Base-by-base conservation (phyloP, 495 filamentous ascomycete species). In the Paragyromitra xinjiangensis region DNA sequence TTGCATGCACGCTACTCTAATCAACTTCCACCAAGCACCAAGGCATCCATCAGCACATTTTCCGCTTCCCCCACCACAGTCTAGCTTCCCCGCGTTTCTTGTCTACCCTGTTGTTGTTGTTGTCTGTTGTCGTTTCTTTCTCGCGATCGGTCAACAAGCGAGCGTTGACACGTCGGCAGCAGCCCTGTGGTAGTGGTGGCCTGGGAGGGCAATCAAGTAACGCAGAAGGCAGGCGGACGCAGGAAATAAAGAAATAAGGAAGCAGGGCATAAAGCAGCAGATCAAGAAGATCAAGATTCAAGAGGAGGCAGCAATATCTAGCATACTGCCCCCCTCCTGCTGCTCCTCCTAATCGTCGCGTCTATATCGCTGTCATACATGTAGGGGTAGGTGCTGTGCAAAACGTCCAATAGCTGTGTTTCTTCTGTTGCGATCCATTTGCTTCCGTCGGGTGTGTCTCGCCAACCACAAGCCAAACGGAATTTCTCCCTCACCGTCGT, bases 121-220 rank as follows among this genome's bases (percentile, higher is more conserved):
- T 72, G 59, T 37, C 68, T 61, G 73, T 42, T 66, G 69, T 77
- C 48, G 73, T 70, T 65, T 59, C 56, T 45, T 58, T 71, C 58
- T 58, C 59, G 68, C 68, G 68, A 76, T 76, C 73, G 73, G 69
- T 66, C 69, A 69, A 71, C 69, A 73, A 67, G 68, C 68, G 69
- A 61, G 69, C 69, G 51, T 78, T 79, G 77, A 79, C 77, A 79
- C 77, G 77, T 79, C 65, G 76, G 68, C 76, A 78, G 75, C 53
- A 51, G 56, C 68, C 59, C 68, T 53, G 67, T 48, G 68, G 55
- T 11, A 44, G 55, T 8, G 12, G 37, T n/a, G 29, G 8, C 11
- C 56, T 53, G 34, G 68, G 24, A 66, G 39, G 22, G n/a, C 39
- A 72, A 48, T 34, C 29, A 34, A 34, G 29, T 3, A 34, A 34